These are phyloP conservation scores for Saturnispora ahearnii DNA, from an alignment of 805 yeast genomes.

Conservation along the genomic window DNA sequence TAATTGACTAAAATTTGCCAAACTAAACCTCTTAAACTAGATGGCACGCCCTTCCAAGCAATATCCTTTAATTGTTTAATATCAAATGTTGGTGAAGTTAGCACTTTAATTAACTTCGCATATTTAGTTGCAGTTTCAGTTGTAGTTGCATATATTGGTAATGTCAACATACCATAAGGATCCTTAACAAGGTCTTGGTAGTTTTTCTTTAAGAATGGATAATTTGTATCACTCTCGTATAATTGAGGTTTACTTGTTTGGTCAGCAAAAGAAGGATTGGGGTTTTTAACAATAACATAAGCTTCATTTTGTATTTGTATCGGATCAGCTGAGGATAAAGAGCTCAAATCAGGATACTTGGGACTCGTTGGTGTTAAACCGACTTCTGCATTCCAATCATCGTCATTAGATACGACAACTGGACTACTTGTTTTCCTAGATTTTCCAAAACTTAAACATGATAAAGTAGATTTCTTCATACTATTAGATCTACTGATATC, in stretches of 20 bases:
- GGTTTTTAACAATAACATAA: slow-evolving; percentile 2
- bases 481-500: slow-evolving; percentile 4
- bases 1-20: slow-evolving; percentile 92
- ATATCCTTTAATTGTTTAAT: slow-evolving; percentile 62
- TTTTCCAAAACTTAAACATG: slow-evolving; percentile 5
- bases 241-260: not conserved
- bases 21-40: slow-evolving; percentile 64
- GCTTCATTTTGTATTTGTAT: not conserved
- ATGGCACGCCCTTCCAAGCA: slow-evolving; percentile 93
- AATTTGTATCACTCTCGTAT: slow-evolving; percentile 14
- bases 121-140: slow-evolving; percentile 45
- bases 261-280: slow-evolving; percentile 30
- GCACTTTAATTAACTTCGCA: slow-evolving; percentile 54
- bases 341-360: slow-evolving; percentile 2
- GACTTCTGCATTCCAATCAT: slow-evolving; percentile 11
- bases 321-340: not conserved
- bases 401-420: slow-evolving; percentile 7
- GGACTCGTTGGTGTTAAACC: not conserved
- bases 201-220: slow-evolving; percentile 22
- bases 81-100: slow-evolving; percentile 50
- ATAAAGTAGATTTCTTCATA: slow-evolving; percentile 7
- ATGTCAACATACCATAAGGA: slow-evolving; percentile 31
- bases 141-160: slow-evolving; percentile 20
- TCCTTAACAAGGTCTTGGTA: slow-evolving; percentile 34
- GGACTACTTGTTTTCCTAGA: not conserved